phyloP scores from a whole-genome alignment of 164 flowering plant species.

The Annona squamosa region DNA sequence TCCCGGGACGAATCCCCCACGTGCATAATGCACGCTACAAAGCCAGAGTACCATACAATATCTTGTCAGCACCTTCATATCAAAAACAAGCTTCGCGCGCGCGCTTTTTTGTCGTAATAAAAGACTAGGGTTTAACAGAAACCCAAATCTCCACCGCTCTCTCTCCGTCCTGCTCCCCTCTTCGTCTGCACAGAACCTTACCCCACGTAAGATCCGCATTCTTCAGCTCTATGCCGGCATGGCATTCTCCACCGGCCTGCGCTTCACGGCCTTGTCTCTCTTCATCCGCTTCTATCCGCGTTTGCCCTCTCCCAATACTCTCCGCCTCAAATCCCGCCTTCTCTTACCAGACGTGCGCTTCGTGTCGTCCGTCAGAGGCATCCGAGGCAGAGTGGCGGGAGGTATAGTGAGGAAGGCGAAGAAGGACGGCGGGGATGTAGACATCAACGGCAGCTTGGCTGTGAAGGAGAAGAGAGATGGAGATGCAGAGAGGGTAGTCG shows the following conservation, averaged over 20 bases:
- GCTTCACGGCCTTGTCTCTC: conserved; percentile 17
- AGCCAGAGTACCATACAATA: neutral
- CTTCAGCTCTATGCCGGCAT: neutral
- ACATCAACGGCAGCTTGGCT: conserved; percentile 34
- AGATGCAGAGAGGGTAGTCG: conserved; percentile 46
- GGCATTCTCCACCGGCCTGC: conserved; percentile 13
- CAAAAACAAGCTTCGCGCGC: neutral
- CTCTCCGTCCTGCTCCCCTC: neutral
- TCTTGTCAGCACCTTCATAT: neutral
- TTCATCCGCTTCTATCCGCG: conserved; percentile 5
- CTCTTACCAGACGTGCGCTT: conserved; percentile 34
- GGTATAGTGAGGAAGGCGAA: conserved; percentile 15
- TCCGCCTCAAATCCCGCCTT: conserved; percentile 5
- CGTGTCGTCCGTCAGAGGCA: conserved; percentile 5
- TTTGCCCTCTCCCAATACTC: conserved; percentile 4
- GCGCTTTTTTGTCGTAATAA: neutral
- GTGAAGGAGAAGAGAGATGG: conserved; percentile 24
- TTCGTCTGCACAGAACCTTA: too few species aligned
- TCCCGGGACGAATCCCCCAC: too few species aligned
- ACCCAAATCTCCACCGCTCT: neutral
- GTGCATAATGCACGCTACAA: too few species aligned
- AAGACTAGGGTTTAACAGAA: neutral
- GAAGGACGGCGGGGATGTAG: conserved; percentile 8
- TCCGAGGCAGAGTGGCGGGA: conserved; percentile 31
- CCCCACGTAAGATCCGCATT: too few species aligned